These are phyloP conservation scores for Acanthamoeba castellanii DNA, from an alignment of 208 protist genomes.

Conservation along the genomic window DNA sequence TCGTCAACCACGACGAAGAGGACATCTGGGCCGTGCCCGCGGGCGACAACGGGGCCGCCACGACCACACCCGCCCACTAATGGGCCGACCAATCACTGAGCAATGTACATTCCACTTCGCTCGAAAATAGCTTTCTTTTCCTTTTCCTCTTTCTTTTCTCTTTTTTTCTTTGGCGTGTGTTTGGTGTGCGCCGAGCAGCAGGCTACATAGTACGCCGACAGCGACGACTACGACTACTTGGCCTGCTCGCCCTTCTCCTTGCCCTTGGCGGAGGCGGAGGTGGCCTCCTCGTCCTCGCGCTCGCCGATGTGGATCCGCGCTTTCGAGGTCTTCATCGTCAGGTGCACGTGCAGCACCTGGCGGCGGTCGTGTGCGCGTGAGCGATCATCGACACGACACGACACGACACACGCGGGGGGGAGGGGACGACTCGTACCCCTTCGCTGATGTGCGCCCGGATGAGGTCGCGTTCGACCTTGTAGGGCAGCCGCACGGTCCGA, in stretches of 20 bases:
- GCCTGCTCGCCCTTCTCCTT: neutral
- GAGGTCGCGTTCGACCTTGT: slow-evolving; percentile 1
- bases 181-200: too few species aligned
- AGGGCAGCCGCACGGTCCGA: neutral
- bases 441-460: slow-evolving; percentile 9
- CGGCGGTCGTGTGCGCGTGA: too few species aligned
- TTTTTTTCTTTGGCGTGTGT: too few species aligned
- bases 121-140: too few species aligned
- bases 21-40: slow-evolving; percentile 6
- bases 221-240: too few species aligned
- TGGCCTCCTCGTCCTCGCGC: neutral
- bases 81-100: too few species aligned
- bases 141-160: too few species aligned
- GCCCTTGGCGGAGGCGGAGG: neutral
- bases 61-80: neutral
- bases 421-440: neutral
- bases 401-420: neutral
- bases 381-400: neutral
- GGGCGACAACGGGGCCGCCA: neutral
- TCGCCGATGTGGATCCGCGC: slow-evolving; percentile 30
- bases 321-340: slow-evolving; percentile 4
- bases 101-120: too few species aligned
- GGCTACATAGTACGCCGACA: too few species aligned
- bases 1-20: neutral
- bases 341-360: slow-evolving; percentile 29